phyloP scores from a whole-genome alignment of 176 grass and related monocot species.

The Triticum dicoccoides region DNA sequence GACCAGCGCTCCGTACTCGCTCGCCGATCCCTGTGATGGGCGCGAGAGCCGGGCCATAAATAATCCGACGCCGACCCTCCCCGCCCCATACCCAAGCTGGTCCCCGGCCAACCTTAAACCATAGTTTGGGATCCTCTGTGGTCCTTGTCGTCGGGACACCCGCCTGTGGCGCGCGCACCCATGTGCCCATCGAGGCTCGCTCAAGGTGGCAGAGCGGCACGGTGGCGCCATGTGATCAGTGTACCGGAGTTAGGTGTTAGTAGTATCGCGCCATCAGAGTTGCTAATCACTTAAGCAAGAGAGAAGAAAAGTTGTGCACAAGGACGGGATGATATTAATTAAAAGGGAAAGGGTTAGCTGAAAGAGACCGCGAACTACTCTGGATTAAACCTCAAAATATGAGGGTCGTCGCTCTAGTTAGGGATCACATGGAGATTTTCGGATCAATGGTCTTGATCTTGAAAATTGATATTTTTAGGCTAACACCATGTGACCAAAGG shows the following conservation, averaged over 20 bases:
- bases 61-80: constrained; percentile 5
- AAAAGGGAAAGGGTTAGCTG: not conserved
- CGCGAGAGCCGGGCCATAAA: not conserved
- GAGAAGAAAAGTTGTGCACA: not conserved
- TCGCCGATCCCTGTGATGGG: not conserved
- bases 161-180: not conserved
- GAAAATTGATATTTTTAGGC: not conserved
- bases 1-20: not conserved
- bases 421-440: not conserved
- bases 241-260: not conserved
- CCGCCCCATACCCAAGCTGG: not conserved
- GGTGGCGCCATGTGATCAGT: constrained; percentile 1
- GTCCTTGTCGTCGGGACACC: not conserved
- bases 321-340: not conserved
- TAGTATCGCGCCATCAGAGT: not conserved
- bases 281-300: not conserved
- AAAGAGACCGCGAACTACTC: not conserved
- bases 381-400: not conserved
- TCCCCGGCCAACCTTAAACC: constrained; percentile 1
- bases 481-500: not conserved
- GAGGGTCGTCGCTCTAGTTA: not conserved
- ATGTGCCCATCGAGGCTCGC: not conserved
- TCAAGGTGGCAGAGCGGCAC: not conserved
- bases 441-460: not conserved
- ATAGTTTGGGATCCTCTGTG: not conserved